A percentile compares a stretch with the other conserved stretches of the same genome.
These are phyloP conservation scores for Apophysomyces ossiformis DNA, from an alignment of 371 early-diverging fungal species.

Conservation along the genomic window DNA sequence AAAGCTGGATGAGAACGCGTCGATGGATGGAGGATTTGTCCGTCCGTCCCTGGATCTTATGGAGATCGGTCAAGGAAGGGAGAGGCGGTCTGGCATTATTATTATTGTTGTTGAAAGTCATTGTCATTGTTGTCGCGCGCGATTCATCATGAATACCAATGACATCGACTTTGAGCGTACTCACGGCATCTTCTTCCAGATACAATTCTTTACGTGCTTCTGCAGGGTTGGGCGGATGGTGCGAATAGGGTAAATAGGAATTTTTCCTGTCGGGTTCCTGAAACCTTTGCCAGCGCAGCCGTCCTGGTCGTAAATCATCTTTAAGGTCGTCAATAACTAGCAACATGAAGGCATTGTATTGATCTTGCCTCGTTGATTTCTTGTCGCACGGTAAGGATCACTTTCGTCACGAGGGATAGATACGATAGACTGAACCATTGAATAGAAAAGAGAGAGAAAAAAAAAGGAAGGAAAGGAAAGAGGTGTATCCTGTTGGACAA, in stretches of 20 bases:
- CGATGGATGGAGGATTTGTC: neutral
- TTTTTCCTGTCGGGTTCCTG: constrained; percentile 1
- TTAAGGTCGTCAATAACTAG: neutral
- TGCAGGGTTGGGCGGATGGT: constrained; percentile 2
- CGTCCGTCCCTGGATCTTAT: constrained; percentile 1
- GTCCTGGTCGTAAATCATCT: neutral
- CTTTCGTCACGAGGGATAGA: neutral
- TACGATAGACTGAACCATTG: neutral
- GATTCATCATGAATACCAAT: neutral
- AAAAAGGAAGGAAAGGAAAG: neutral
- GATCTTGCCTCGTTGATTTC: constrained; percentile 2
- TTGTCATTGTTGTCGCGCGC: constrained; percentile 1
- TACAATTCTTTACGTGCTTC: constrained; percentile 6
- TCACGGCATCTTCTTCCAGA: neutral
- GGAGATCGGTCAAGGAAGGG: neutral
- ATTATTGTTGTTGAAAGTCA: neutral
- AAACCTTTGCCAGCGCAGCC: neutral
- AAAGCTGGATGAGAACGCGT: constrained; percentile 3
- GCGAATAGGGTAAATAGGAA: constrained; percentile 1
- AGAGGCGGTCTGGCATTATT: neutral
- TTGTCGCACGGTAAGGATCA: constrained; percentile 3
- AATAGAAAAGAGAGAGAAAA: neutral
- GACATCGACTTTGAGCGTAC: constrained; percentile 5
- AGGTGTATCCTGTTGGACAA: no score
- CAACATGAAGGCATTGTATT: neutral